A percentile compares a stretch with the other conserved stretches of the same genome.
phyloP scores from a whole-genome alignment of 768 basidiomycete genomes.

The Suillus tomentosus region DNA sequence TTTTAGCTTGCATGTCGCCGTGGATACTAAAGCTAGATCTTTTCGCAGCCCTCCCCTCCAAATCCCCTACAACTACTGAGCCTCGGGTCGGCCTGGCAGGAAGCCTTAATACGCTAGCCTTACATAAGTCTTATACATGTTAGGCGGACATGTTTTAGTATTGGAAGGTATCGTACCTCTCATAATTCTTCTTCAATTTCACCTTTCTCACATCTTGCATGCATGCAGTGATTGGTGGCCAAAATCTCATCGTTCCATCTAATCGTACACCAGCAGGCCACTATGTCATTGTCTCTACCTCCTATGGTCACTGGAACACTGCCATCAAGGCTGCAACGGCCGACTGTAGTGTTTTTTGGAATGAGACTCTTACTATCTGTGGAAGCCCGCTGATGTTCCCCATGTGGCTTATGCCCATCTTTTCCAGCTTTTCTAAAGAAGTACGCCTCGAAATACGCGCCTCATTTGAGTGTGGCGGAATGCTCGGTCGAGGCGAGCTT shows the following conservation, averaged over 20 bases:
- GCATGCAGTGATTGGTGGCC: constrained; percentile 1
- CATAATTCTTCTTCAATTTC: neutral
- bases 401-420: neutral
- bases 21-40: neutral
- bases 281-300: neutral
- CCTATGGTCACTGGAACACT: neutral
- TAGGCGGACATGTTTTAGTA: neutral
- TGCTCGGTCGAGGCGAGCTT: neutral
- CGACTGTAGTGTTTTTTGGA: constrained; percentile 1
- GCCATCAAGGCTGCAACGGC: neutral
- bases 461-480: neutral
- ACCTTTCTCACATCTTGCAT: neutral
- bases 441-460: neutral
- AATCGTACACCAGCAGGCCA: neutral
- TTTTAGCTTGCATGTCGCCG: neutral
- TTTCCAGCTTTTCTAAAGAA: neutral
- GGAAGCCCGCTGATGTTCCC: neutral
- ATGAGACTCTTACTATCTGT: neutral
- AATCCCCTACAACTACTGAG: neutral
- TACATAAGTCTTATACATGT: neutral
- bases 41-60: neutral
- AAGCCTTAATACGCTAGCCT: neutral
- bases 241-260: neutral
- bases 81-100: neutral
- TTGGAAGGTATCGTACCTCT: neutral